Evolutionary conservation across 768 basidiomycete genomes (phyloP).

Genomic region (Boletus subcaerulescens): DNA sequence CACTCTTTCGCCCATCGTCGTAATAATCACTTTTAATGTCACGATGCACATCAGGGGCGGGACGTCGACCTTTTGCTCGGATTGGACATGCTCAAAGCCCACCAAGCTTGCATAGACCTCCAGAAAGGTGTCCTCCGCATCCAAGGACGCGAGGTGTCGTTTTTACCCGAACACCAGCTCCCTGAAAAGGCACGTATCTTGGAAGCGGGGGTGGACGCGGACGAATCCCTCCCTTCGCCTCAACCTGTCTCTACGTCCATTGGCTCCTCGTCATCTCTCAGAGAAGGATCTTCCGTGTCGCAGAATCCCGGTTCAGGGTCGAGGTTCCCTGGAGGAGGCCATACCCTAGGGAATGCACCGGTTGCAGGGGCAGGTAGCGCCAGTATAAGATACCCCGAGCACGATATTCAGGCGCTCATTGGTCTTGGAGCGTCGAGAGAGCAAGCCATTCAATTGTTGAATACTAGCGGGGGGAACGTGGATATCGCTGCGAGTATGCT

Average conservation of each 20-base stretch:
- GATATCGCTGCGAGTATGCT: slow-evolving; percentile 87
- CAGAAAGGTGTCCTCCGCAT: slow-evolving; percentile 89
- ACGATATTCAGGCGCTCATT: slow-evolving; percentile 61
- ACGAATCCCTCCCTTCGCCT: slow-evolving; percentile 17
- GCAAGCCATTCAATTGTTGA: slow-evolving; percentile 70
- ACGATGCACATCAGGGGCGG: slow-evolving; percentile 54
- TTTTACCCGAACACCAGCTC: slow-evolving; percentile 92
- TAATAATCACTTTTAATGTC: neutral
- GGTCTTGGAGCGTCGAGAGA: slow-evolving; percentile 76
- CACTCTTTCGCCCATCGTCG: neutral
- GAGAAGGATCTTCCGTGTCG: slow-evolving; percentile 16
- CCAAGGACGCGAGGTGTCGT: slow-evolving; percentile 82
- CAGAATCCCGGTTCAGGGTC: slow-evolving; percentile 41
- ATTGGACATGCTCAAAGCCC: slow-evolving; percentile 98
- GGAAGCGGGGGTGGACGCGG: slow-evolving; percentile 32
- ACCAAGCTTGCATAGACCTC: slow-evolving; percentile 95
- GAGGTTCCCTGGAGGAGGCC: slow-evolving; percentile 69
- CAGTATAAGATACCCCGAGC: slow-evolving; percentile 57
- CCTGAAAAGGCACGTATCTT: slow-evolving; percentile 70
- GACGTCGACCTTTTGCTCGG: slow-evolving; percentile 96
- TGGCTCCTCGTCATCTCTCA: slow-evolving; percentile 3
- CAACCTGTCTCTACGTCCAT: slow-evolving; percentile 21
- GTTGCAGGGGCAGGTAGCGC: slow-evolving; percentile 34
- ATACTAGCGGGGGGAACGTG: slow-evolving; percentile 80
- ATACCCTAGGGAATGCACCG: slow-evolving; percentile 53